A percentile compares a stretch with the other conserved stretches of the same genome.
Evolutionary conservation across 2,329 filamentous ascomycete species (phyloP).

Genomic region (Pestalotiopsis sp.): DNA sequence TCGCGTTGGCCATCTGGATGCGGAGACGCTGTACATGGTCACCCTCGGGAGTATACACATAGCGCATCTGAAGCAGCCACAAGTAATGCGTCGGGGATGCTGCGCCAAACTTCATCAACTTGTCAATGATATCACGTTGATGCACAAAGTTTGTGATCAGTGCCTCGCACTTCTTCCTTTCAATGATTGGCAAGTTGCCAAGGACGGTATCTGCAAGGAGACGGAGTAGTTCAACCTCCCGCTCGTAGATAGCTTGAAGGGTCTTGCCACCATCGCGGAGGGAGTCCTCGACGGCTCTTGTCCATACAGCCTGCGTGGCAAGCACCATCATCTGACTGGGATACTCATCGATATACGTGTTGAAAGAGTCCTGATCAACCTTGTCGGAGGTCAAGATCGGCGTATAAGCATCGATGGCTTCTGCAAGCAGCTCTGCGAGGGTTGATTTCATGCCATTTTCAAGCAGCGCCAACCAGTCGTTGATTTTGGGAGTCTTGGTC

Average conservation of each 20-base stretch:
- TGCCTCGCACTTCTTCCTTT: conserved; percentile 96
- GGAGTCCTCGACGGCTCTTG: conserved; percentile 77
- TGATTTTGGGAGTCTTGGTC: conserved; percentile 92
- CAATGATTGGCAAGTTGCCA: conserved; percentile 81
- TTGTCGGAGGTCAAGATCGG: conserved; percentile 71
- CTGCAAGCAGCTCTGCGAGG: conserved; percentile 83
- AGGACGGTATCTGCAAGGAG: conserved; percentile 87
- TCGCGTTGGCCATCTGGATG: conserved; percentile 96
- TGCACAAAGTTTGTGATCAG: conserved; percentile 99
- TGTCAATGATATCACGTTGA: conserved; percentile 90
- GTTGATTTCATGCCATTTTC: conserved; percentile 94
- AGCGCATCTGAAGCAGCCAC: conserved; percentile 97
- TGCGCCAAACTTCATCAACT: conserved; percentile 75
- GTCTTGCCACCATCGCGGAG: conserved; percentile 70
- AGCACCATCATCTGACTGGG: conserved; percentile 96
- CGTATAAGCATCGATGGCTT: conserved; percentile 81
- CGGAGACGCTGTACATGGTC: conserved; percentile 79
- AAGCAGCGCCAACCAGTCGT: conserved; percentile 95
- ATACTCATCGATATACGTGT: conserved; percentile 78
- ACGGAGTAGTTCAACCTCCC: conserved; percentile 81
- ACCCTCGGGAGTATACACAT: conserved; percentile 81
- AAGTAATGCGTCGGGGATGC: conserved; percentile 77
- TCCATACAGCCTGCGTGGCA: conserved; percentile 93
- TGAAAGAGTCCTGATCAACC: conserved; percentile 70
- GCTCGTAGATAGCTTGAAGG: conserved; percentile 72